Evolutionary conservation across 2,329 filamentous ascomycete species (phyloP).

Genomic region (Dactylonectria macrodidyma): DNA sequence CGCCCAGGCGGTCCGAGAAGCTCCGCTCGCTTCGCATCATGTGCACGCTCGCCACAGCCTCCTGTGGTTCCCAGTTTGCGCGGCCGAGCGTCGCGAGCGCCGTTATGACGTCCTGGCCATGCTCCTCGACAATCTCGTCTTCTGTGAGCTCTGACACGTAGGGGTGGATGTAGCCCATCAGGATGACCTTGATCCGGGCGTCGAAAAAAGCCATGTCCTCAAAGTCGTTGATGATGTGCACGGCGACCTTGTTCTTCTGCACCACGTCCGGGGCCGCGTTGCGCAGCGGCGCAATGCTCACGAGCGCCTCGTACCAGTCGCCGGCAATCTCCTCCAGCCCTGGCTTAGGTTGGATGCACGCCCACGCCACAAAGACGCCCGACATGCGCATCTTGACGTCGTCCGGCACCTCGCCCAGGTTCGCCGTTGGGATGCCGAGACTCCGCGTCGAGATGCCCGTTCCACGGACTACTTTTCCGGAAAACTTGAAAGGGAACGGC

Average conservation of each 20-base stretch:
- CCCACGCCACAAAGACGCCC: constrained; percentile 79
- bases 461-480: constrained; percentile 62
- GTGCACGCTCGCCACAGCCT: constrained; percentile 56
- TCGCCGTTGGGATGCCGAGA: constrained; percentile 68
- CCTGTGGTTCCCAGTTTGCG: constrained; percentile 60
- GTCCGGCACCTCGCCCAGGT: constrained; percentile 66
- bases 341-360: constrained; percentile 57
- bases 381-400: constrained; percentile 67
- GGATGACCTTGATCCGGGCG: constrained; percentile 64
- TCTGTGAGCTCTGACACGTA: constrained; percentile 36
- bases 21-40: constrained; percentile 59
- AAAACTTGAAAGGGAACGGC: constrained; percentile 69
- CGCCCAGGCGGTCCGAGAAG: constrained; percentile 62
- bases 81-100: constrained; percentile 63
- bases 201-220: constrained; percentile 58
- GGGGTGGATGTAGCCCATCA: constrained; percentile 73
- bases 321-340: constrained; percentile 51
- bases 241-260: constrained; percentile 64
- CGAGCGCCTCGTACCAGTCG: constrained; percentile 72
- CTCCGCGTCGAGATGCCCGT: constrained; percentile 57
- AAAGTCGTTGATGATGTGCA: constrained; percentile 69
- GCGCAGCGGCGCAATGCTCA: constrained; percentile 68
- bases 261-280: constrained; percentile 62
- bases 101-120: constrained; percentile 59
- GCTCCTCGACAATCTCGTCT: constrained; percentile 49